A percentile compares a stretch with the other conserved stretches of the same genome.
phyloP scores from a whole-genome alignment of 2,329 filamentous ascomycete species.

The Ramichloridium luteum region DNA sequence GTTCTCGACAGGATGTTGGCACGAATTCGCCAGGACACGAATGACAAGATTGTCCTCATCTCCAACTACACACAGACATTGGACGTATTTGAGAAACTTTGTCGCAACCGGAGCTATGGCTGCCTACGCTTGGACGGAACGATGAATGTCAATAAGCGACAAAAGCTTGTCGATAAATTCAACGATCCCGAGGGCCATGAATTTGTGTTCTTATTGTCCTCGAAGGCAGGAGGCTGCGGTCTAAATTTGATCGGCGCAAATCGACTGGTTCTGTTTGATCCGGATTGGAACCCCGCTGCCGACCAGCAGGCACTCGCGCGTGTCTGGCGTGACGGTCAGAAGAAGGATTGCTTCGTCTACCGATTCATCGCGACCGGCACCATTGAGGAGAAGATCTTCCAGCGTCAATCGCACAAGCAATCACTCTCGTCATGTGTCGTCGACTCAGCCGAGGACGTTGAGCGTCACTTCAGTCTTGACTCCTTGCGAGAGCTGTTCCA shows the following conservation, averaged over 20 bases:
- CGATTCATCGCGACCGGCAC: conserved; percentile 98
- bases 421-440: conserved; percentile 92
- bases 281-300: conserved; percentile 88
- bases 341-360: conserved; percentile 98
- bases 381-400: conserved; percentile 98
- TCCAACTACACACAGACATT: conserved; percentile 97
- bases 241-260: conserved; percentile 93
- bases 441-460: conserved; percentile 90
- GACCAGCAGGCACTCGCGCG: conserved; percentile 94
- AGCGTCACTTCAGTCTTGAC: conserved; percentile 89
- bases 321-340: conserved; percentile 97
- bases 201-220: conserved; percentile 91
- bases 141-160: conserved; percentile 94
- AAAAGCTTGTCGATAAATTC: conserved; percentile 95
- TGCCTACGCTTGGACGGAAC: conserved; percentile 83
- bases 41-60: conserved; percentile 98
- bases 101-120: conserved; percentile 73
- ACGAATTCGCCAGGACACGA: conserved; percentile 87
- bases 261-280: conserved; percentile 88
- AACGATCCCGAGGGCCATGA: conserved; percentile 84
- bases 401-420: conserved; percentile 96
- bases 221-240: conserved; percentile 92
- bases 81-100: conserved; percentile 85
- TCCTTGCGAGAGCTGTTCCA: conserved; percentile 87
- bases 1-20: conserved; percentile 92